Evolutionary conservation across 1,139 yeast species (phyloP).

Genomic region (Geotrichum siamense): DNA sequence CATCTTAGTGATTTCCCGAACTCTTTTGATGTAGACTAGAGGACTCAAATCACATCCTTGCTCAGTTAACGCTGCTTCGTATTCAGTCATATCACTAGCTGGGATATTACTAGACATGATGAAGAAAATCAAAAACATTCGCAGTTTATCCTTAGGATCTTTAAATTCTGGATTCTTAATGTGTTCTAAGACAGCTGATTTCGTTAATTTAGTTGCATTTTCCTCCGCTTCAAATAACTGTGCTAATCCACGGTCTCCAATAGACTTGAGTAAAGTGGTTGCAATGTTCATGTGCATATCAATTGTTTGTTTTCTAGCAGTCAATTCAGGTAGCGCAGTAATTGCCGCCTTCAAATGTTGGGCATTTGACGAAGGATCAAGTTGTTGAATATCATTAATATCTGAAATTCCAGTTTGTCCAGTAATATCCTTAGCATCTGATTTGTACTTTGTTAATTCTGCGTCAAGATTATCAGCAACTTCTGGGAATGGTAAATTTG

Average conservation of each 20-base stretch:
- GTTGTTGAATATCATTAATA: constrained; percentile 51
- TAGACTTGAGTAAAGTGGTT: constrained; percentile 71
- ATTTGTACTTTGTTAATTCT: constrained; percentile 72
- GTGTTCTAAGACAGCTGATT: constrained; percentile 40
- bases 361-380: constrained; percentile 44
- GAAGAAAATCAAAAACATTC: constrained; percentile 76
- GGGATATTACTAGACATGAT: constrained; percentile 51
- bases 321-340: constrained; percentile 83
- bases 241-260: constrained; percentile 80
- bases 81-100: constrained; percentile 52
- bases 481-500: constrained; percentile 91
- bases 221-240: constrained; percentile 93
- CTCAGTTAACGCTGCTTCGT: constrained; percentile 55
- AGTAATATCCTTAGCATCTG: constrained; percentile 82
- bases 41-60: constrained; percentile 60
- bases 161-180: constrained; percentile 37
- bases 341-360: constrained; percentile 82
- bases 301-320: constrained; percentile 77
- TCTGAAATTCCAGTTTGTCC: constrained; percentile 63
- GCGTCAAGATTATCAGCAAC: constrained; percentile 92
- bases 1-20: constrained; percentile 71
- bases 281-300: constrained; percentile 98
- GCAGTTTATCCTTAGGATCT: constrained; percentile 68
- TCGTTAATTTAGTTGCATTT: constrained; percentile 40
- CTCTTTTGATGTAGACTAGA: constrained; percentile 64